These are phyloP conservation scores for Gossypium rotundifolium DNA, from an alignment of 345 rosid species.

Conservation along the genomic window DNA sequence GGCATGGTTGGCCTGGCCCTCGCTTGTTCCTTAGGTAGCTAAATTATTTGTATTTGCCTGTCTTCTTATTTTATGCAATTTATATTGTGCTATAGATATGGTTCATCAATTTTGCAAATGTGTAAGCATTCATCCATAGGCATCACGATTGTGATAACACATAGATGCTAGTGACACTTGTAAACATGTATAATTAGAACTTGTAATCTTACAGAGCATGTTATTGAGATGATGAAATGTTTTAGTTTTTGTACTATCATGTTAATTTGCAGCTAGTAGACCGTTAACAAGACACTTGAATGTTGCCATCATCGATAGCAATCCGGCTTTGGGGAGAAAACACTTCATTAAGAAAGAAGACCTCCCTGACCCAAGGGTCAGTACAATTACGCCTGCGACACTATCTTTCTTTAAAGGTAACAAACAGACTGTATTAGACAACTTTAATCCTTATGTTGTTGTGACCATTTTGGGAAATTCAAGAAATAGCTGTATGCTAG, in stretches of 20 bases:
- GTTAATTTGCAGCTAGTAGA: slow-evolving; percentile 54
- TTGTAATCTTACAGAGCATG: not conserved
- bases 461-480: not conserved
- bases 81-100: not conserved
- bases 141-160: not conserved
- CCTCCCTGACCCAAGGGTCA: slow-evolving; percentile 90
- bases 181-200: not conserved
- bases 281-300: slow-evolving; percentile 78
- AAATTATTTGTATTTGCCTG: not conserved
- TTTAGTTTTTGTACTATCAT: not conserved
- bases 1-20: slow-evolving; percentile 98
- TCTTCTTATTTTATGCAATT: not conserved
- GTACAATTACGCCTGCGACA: slow-evolving; percentile 85
- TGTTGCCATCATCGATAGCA: slow-evolving; percentile 79
- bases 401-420: slow-evolving; percentile 82
- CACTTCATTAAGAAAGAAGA: slow-evolving; percentile 47
- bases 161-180: not conserved
- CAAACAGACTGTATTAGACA: not conserved
- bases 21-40: slow-evolving; percentile 83
- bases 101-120: not conserved
- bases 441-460: not conserved
- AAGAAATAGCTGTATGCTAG: not conserved
- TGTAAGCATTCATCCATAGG: not conserved
- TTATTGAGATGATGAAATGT: not conserved
- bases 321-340: slow-evolving; percentile 62